Evolutionary conservation across 2,329 filamentous ascomycete genomes (phyloP), one percentile per base, ranked within the genome.

Genomic region (Tolypocladium cylindrosporum): DNA sequence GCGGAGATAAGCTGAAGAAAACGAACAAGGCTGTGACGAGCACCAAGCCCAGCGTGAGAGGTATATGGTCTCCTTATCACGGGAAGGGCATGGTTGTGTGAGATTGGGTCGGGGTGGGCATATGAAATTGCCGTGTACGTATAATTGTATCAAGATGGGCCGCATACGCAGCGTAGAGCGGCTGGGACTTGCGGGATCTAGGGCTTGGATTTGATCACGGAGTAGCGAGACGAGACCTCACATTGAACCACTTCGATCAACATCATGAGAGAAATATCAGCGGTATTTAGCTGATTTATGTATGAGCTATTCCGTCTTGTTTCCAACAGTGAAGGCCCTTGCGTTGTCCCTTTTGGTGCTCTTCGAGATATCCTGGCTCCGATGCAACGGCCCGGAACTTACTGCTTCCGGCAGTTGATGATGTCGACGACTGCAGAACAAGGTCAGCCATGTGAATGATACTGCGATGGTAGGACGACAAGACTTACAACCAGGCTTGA

Each of bases 401-500:
- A 82, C 71, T 75, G 71, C 69, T 75, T 78, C 57, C 63, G 65
- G 72, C 75, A 73, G 78, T 84, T 84, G 75, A 84, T 78, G 65
- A 84, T 84, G 63, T 84, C 80, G 68, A 83, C 74, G 65, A 84
- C 80, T 83, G 39, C 8, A 40, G 48, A 31, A 19, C 16, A 1
- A 31, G 9, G 40, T 59, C 42, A 56, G 54, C 40, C 7, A 14
- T n/a, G 45, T 37, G 40, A 36, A 16, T 4, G 24, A 16, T 52
- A 19, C 7, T 21, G 19, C 3, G 48, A n/a, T 41, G 24, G n/a
- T 55, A 53, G 14, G 37, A 45, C 4, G 19, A 2, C 2, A 55
- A 34, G 51, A 81, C 88, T 82, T 78, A 91, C 88, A 97, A 65
- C 90, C 92, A 72, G 93, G 93, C 87, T 97, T 97, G 79, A 97